phyloP scores from a whole-genome alignment of 176 grass and related monocot genomes.

The Phoenix dactylifera region DNA sequence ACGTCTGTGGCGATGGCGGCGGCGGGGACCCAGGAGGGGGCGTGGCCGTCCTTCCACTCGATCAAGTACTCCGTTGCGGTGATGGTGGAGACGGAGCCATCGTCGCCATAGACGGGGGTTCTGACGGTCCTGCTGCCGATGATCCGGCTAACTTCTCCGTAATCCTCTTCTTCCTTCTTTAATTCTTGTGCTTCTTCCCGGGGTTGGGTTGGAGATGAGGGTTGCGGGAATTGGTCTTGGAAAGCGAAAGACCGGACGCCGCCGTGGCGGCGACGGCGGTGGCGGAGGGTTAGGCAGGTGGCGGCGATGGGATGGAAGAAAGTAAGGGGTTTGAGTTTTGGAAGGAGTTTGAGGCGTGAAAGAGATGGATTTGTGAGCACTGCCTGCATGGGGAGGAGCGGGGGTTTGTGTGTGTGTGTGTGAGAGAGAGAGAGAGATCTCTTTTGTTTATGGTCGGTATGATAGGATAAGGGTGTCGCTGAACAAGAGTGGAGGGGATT shows the following conservation, averaged over 20 bases:
- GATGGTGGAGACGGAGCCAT: conserved; percentile 44
- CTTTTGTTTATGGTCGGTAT: too few species aligned
- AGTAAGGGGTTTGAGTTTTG: conserved; percentile 8
- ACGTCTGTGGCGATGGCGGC: conserved; percentile 70
- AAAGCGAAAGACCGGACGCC: conserved; percentile 38
- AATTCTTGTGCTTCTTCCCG: not conserved
- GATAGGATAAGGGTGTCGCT: too few species aligned
- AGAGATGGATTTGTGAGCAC: conserved; percentile 71
- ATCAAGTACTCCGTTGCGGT: conserved; percentile 65
- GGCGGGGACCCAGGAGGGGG: conserved; percentile 52
- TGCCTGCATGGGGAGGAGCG: conserved; percentile 46
- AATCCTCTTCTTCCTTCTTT: conserved; percentile 41
- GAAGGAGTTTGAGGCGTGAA: conserved; percentile 49
- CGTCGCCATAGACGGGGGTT: conserved; percentile 47
- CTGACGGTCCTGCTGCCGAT: conserved; percentile 59
- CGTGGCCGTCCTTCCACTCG: conserved; percentile 85
- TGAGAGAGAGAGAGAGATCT: not conserved
- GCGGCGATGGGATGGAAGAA: not conserved
- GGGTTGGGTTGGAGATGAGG: not conserved
- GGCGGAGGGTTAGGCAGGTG: not conserved
- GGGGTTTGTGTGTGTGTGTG: too few species aligned
- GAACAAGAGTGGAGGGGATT: too few species aligned
- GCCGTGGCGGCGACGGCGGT: not conserved
- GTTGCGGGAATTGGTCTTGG: conserved; percentile 43
- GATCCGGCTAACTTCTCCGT: conserved; percentile 75